Evolutionary conservation across 495 filamentous ascomycete genomes (phyloP), one percentile per base, ranked within the genome.

Genomic region (Podospora australis): DNA sequence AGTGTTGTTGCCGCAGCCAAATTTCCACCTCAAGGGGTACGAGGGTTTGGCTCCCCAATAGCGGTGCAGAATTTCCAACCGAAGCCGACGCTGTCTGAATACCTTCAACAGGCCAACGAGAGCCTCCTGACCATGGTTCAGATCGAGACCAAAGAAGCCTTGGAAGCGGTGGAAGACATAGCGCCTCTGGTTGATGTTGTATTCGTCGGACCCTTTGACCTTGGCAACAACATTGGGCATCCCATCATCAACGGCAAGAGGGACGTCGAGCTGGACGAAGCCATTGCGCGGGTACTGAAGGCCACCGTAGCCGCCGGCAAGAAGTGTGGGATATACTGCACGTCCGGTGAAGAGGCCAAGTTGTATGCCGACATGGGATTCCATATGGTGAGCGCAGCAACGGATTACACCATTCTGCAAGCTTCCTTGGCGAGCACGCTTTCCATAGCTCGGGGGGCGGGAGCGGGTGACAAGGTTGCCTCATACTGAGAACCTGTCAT

Each of bases 141-240:
- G 69, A 90, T 92, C 46, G 88, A 94, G 65, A 92, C 88, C 1
- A 71, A 71, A 51, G 82, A 82, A 54, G 86, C 86, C 0, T 66
- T 92, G 34, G 78, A 85, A 2, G 70, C 78, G 48, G 78, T 87
- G 19, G 78, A 85, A 44, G 81, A 78, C 39, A 91, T 92, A 51
- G 86, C 86, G 8, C 74, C 77, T 6, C 75, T 89, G 1, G 75
- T 89, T 16, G 85, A 89, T 58, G 81, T 86, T 2, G 66, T 92
- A 1, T 85, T 94, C 46, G 73, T 91, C 42, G 88, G 88, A 0
- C 88, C 88, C 0, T 88, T 82, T 60, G 85, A 88, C 55, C 70
- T 88, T 0, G 86, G 75, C 8, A 83, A 86, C 57, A 87, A 81
- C 56, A 87, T 90, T 52, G 87, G 84, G 1, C 75, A 80, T 56